These are phyloP conservation scores for Neurospora terricola DNA, from an alignment of 495 filamentous ascomycete genomes.

Conservation along the genomic window DNA sequence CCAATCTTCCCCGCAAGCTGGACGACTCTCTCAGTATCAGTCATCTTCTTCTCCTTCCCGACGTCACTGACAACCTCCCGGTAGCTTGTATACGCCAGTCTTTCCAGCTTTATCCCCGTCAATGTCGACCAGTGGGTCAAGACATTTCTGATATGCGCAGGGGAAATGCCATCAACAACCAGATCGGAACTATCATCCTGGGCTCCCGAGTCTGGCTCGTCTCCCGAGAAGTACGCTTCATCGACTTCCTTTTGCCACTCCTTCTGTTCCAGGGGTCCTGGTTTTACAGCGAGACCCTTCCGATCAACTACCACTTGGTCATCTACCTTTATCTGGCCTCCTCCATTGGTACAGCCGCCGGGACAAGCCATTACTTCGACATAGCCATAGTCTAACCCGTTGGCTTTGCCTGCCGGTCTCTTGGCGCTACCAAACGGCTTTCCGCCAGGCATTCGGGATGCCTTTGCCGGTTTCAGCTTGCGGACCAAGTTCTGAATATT, in stretches of 20 bases:
- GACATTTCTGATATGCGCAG: constrained; percentile 44
- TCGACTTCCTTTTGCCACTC: constrained; percentile 81
- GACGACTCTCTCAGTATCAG: constrained; percentile 70
- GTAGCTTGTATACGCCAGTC: constrained; percentile 74
- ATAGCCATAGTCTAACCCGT: constrained; percentile 62
- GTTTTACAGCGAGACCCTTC: constrained; percentile 37
- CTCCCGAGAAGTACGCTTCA: constrained; percentile 86
- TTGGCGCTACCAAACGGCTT: constrained; percentile 38
- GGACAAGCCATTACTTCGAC: constrained; percentile 99
- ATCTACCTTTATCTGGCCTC: constrained; percentile 84
- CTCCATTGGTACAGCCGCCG: constrained; percentile 94
- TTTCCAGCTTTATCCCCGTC: constrained; percentile 60
- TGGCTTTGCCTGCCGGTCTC: constrained; percentile 32
- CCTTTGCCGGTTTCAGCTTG: constrained; percentile 67
- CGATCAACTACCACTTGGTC: constrained; percentile 50
- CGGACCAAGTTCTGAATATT: constrained; percentile 97
- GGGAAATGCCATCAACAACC: constrained; percentile 48
- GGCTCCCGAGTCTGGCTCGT: constrained; percentile 38
- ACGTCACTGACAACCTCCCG: constrained; percentile 91
- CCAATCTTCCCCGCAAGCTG: constrained; percentile 88
- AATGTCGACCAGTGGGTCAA: constrained; percentile 62
- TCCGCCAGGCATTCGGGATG: constrained; percentile 67
- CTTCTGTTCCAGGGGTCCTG: constrained; percentile 64
- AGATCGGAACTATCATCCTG: constrained; percentile 17
- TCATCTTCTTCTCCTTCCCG: constrained; percentile 55